phyloP scores from a whole-genome alignment of 495 filamentous ascomycete species.

The Lophiostoma macrostomum region DNA sequence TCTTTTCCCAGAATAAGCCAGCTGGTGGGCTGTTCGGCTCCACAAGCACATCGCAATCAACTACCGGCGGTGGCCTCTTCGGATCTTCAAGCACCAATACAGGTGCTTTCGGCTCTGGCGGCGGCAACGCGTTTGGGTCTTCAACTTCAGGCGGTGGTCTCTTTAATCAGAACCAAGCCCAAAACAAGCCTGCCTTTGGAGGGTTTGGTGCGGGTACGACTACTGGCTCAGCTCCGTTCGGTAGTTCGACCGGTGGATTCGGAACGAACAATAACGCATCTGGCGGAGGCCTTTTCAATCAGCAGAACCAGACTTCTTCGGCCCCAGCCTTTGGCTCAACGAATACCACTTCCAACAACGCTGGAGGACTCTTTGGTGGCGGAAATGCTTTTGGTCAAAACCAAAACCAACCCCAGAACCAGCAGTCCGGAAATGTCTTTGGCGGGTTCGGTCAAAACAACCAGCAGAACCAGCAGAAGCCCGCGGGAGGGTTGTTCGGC shows the following conservation, averaged over 20 bases:
- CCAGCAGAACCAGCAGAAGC: slow-evolving; percentile 49
- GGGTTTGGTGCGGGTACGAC: not conserved
- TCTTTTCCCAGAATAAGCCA: slow-evolving; percentile 51
- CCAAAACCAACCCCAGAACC: slow-evolving; percentile 46
- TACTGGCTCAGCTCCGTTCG: too few species aligned
- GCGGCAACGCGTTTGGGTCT: not conserved
- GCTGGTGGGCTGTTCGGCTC: slow-evolving; percentile 22
- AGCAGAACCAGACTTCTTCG: slow-evolving; percentile 14
- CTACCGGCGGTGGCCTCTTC: slow-evolving; percentile 5
- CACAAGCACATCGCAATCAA: not conserved
- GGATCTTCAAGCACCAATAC: slow-evolving; percentile 16
- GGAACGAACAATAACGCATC: slow-evolving; percentile 19
- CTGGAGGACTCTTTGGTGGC: slow-evolving; percentile 26
- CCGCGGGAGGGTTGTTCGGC: slow-evolving; percentile 60
- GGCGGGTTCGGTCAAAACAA: slow-evolving; percentile 39
- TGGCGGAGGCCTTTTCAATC: slow-evolving; percentile 28
- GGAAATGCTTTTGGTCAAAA: slow-evolving; percentile 49
- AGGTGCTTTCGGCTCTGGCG: slow-evolving; percentile 4
- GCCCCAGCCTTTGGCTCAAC: slow-evolving; percentile 18
- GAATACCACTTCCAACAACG: slow-evolving; percentile 1
- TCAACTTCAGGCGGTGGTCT: not conserved
- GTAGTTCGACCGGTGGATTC: slow-evolving; percentile 7
- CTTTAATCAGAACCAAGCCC: slow-evolving; percentile 19
- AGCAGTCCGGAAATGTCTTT: slow-evolving; percentile 47
- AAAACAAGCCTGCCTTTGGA: slow-evolving; percentile 29